phyloP scores from a whole-genome alignment of 495 filamentous ascomycete genomes.

The Penicillium fimorum region DNA sequence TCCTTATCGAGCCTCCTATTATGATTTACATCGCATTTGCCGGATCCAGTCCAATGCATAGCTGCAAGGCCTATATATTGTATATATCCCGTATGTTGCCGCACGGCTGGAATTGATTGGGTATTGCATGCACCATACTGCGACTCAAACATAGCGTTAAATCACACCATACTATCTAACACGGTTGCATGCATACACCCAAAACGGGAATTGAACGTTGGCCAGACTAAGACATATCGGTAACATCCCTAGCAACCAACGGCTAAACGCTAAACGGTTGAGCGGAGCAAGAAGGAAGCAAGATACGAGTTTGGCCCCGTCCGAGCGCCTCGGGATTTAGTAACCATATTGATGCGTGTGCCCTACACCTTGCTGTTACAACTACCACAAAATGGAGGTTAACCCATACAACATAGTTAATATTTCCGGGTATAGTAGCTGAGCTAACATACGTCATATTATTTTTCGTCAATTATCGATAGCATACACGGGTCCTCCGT shows the following conservation, averaged over 20 bases:
- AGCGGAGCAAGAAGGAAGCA: neutral
- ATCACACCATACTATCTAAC: neutral
- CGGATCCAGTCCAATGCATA: neutral
- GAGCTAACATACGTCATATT: neutral
- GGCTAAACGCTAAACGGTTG: neutral
- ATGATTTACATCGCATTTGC: neutral
- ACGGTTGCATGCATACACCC: neutral
- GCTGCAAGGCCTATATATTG: neutral
- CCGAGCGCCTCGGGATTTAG: constrained; percentile 7
- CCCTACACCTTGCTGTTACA: neutral
- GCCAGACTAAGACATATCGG: neutral
- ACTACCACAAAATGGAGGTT: neutral
- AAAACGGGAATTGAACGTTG: neutral
- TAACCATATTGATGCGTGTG: neutral
- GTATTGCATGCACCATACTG: neutral
- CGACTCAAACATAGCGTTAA: neutral
- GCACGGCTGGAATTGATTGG: constrained; percentile 1
- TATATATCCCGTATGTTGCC: neutral
- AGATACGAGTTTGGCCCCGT: constrained; percentile 6
- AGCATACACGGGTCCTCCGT: neutral
- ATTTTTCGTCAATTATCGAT: neutral
- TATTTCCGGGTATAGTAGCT: neutral
- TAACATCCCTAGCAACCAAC: neutral
- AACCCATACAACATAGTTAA: no score
- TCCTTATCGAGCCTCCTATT: constrained; percentile 14